Evolutionary conservation across 306 rosid genomes (phyloP).

Genomic region (Vachellia collinsii): DNA sequence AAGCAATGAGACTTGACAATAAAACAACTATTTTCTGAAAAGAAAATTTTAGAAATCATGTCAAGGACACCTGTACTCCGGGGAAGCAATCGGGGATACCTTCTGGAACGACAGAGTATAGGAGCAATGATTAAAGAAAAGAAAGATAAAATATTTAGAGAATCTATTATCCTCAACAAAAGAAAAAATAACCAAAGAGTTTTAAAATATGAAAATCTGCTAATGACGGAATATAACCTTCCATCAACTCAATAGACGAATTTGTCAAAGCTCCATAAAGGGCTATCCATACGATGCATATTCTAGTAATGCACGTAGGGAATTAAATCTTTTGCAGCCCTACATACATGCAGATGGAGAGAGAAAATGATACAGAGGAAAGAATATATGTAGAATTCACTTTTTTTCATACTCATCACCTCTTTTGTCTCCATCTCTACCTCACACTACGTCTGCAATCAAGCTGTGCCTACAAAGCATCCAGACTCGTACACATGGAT

Average conservation of each 20-base stretch:
- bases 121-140: neutral
- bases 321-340: neutral
- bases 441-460: neutral
- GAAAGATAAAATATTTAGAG: slow-evolving; percentile 24
- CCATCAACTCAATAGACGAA: neutral
- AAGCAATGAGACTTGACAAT: too few species aligned
- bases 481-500: slow-evolving; percentile 8
- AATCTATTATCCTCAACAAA: neutral
- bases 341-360: too few species aligned
- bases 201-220: slow-evolving; percentile 21
- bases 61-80: neutral
- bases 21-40: too few species aligned
- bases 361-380: too few species aligned
- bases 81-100: neutral
- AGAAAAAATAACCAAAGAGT: neutral
- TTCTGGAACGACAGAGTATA: neutral
- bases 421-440: neutral
- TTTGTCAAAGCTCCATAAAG: slow-evolving; percentile 23
- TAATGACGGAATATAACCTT: neutral
- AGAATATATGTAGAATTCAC: neutral
- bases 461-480: neutral
- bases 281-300: slow-evolving; percentile 14
- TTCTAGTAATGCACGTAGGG: neutral
- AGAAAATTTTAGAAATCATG: neutral
- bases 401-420: neutral